Evolutionary conservation across 768 basidiomycete species (phyloP), one percentile per base, ranked within the genome.

Genomic region (Hortiboletus campestris): DNA sequence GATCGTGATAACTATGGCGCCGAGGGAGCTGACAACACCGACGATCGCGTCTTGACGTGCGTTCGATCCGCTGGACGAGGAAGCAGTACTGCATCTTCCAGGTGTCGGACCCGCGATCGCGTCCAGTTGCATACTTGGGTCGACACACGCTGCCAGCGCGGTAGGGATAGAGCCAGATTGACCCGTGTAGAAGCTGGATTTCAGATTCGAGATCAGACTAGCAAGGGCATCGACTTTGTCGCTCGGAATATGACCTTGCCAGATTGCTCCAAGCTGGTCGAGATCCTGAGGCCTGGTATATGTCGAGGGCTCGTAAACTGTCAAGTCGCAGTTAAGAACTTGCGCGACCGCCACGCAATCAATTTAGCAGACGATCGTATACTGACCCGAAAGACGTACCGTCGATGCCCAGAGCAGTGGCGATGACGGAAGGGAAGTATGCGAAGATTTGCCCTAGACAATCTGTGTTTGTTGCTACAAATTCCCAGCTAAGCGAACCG

Each of bases 31-130:
- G 59, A 93, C 89, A 4, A 96, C 92, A 20, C 94, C 94, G 58
- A 97, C 94, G 67, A 96, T 94, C 22, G 91, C 90, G 62, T 94
- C 84, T 64, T 88, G 81, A 13, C 91, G 79, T 16, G 78, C 75
- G 19, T 60, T 58, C 14, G 75, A 69, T 25, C 67, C 70, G 28
- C 63, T 72, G 17, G 63, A 63, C 1, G 52, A 49, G 1, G 67
- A 62, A 7, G 63, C 63, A n/a, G 59, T 63, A 11, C 49, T 50
- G 38, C 59, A 53, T 28, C 57, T 59, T 36, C 66, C 70, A 12
- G 65, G 52, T 6, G 72, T 63, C 10, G 81, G 76, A 46, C 76
- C 74, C 0, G 77, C 42, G 10, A 85, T 73, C 1, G 76, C 76
- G 49, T 75, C 68, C 51, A 94, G 67, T 16, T 79, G 74, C 74